These are phyloP conservation scores for Tephrocybe sp. DNA, from an alignment of 768 basidiomycete species.

Conservation along the genomic window DNA sequence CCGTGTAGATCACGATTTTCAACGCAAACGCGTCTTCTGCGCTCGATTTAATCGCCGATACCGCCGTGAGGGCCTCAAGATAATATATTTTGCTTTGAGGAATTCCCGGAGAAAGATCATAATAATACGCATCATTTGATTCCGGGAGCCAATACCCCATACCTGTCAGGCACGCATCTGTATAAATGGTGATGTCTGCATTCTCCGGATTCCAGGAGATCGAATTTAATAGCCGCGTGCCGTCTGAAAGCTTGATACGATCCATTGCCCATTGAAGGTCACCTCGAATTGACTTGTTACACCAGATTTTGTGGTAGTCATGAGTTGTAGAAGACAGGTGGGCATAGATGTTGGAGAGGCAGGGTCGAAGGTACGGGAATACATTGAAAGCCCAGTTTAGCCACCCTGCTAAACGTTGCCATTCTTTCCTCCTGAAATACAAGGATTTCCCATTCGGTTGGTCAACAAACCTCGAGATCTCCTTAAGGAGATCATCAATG, in stretches of 20 bases:
- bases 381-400: slow-evolving; percentile 40
- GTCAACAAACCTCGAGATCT: slow-evolving; percentile 4
- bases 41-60: slow-evolving; percentile 7
- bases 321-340: slow-evolving; percentile 25
- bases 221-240: too few relatives aligned
- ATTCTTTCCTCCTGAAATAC: slow-evolving; percentile 14
- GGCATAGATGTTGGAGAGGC: slow-evolving; percentile 24
- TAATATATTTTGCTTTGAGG: slow-evolving; percentile 20
- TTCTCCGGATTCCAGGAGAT: too few relatives aligned
- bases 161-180: too few relatives aligned
- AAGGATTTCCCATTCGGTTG: background rate
- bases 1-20: slow-evolving; percentile 23
- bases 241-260: slow-evolving; percentile 4
- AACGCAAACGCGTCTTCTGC: background rate
- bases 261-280: slow-evolving; percentile 30
- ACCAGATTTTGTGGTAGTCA: slow-evolving; percentile 19
- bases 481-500: slow-evolving; percentile 14
- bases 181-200: too few relatives aligned
- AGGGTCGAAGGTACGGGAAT: slow-evolving; percentile 27
- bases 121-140: slow-evolving; percentile 9
- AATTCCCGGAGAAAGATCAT: background rate
- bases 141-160: slow-evolving; percentile 24
- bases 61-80: slow-evolving; percentile 23
- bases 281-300: slow-evolving; percentile 19
- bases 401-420: slow-evolving; percentile 31